phyloP scores from a whole-genome alignment of 2,329 filamentous ascomycete genomes.

The Emergomyces pasteurianus region DNA sequence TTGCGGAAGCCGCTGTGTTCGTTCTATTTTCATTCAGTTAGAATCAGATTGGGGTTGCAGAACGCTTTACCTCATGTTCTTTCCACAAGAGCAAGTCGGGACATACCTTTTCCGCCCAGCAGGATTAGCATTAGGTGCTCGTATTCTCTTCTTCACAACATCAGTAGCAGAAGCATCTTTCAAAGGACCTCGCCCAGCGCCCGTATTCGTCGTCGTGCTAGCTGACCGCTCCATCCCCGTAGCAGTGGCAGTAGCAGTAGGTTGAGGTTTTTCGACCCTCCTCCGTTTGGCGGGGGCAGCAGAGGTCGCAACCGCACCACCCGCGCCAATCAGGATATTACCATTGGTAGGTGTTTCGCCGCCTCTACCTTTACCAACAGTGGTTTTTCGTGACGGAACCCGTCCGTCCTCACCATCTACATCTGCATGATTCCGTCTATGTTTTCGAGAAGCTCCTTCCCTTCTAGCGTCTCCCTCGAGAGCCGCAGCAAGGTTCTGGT shows the following conservation, averaged over 20 bases:
- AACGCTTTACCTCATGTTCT: neutral
- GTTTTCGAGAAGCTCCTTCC: constrained; percentile 66
- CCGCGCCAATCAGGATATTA: neutral
- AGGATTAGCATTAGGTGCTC: constrained; percentile 58
- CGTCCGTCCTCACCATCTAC: constrained; percentile 64
- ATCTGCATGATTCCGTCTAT: constrained; percentile 60
- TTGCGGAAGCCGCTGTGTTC: constrained; percentile 37
- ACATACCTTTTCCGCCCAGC: constrained; percentile 61
- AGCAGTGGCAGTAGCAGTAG: constrained; percentile 23
- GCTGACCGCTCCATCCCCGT: constrained; percentile 30
- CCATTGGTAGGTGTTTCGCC: constrained; percentile 4
- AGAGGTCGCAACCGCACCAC: constrained; percentile 9
- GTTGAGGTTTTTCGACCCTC: constrained; percentile 57
- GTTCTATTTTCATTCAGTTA: constrained; percentile 23
- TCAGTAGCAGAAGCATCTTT: constrained; percentile 61
- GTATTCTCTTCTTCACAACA: constrained; percentile 54
- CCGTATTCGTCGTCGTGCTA: constrained; percentile 22
- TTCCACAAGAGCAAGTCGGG: neutral
- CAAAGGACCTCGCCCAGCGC: constrained; percentile 25
- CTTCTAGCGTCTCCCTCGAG: constrained; percentile 74
- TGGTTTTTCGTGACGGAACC: constrained; percentile 39
- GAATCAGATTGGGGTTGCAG: neutral
- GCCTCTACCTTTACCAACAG: constrained; percentile 6
- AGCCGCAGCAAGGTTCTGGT: constrained; percentile 71
- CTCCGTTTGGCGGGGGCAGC: constrained; percentile 56